A percentile compares a stretch with the other conserved stretches of the same genome.
Evolutionary conservation across 2,329 filamentous ascomycete genomes (phyloP).

Genomic region (Nigrospora oryzae): DNA sequence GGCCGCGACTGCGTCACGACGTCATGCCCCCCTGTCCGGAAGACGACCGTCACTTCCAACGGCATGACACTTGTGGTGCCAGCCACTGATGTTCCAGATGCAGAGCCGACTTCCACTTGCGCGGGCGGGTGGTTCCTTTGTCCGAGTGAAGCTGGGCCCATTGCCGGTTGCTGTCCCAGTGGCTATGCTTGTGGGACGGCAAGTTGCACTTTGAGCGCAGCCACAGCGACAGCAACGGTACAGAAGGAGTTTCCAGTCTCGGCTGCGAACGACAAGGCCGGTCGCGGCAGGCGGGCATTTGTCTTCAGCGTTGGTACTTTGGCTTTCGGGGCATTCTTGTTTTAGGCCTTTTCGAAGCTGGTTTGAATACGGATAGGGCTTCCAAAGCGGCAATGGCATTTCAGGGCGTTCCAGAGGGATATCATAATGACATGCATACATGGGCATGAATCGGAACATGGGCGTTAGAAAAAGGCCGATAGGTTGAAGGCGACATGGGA

Average conservation of each 20-base stretch:
- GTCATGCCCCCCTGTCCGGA: constrained; percentile 57
- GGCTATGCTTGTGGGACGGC: constrained; percentile 66
- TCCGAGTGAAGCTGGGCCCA: constrained; percentile 43
- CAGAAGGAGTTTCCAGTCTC: constrained; percentile 39
- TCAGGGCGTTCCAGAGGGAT: too few relatives aligned
- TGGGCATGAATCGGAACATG: too few relatives aligned
- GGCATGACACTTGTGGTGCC: constrained; percentile 67
- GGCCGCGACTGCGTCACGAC: constrained; percentile 77
- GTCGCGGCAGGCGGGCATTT: neutral
- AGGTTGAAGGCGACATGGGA: too few relatives aligned
- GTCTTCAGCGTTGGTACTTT: neutral
- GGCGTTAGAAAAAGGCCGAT: too few relatives aligned
- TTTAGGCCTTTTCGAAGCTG: too few relatives aligned
- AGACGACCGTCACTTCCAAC: constrained; percentile 57
- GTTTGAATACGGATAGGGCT: too few relatives aligned
- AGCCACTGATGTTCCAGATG: constrained; percentile 33
- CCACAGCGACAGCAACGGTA: constrained; percentile 46
- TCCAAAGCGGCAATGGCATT: too few relatives aligned
- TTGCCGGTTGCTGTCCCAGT: constrained; percentile 76
- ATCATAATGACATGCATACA: too few relatives aligned
- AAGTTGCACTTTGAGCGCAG: constrained; percentile 56
- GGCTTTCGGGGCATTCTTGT: too few relatives aligned
- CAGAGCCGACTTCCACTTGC: constrained; percentile 44
- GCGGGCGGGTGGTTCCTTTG: constrained; percentile 75
- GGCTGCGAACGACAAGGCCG: neutral